Conservation (phyloP, 805 yeast species). For the Blastobotrys chiropterorum region DNA sequence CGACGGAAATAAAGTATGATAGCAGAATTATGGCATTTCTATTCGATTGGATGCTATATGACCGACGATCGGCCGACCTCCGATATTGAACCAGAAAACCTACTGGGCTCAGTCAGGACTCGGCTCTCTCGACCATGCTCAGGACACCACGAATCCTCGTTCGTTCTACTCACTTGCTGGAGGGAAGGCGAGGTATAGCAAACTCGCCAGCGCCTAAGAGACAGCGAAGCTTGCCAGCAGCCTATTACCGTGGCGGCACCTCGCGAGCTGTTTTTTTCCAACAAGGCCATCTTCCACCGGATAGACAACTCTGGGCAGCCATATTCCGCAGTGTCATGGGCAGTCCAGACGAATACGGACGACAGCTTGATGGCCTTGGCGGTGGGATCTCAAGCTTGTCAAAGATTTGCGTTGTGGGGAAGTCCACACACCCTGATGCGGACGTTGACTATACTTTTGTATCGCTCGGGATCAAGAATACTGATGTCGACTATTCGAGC, state of each 20-base stretch:
- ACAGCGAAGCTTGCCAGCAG: background rate
- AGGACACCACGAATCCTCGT: too few species aligned
- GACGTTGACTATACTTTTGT: slow-evolving; percentile 15
- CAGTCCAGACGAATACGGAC: background rate
- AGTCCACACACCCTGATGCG: slow-evolving; percentile 4
- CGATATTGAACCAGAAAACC: too few species aligned
- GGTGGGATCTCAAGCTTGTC: slow-evolving; percentile 11
- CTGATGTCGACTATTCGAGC: slow-evolving; percentile 5
- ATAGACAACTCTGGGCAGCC: background rate
- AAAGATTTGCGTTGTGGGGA: slow-evolving; percentile 9
- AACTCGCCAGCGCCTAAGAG: background rate
- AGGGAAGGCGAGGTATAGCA: background rate
- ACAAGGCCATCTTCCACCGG: background rate
- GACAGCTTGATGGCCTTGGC: slow-evolving; percentile 14
- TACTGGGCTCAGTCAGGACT: too few species aligned
- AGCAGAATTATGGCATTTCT: too few species aligned
- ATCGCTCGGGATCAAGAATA: slow-evolving; percentile 9
- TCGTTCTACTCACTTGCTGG: too few species aligned
- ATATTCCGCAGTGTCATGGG: background rate
- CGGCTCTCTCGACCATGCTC: too few species aligned
- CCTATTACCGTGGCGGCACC: background rate
- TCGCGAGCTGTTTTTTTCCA: background rate
- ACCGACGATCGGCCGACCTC: too few species aligned
- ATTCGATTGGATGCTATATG: too few species aligned
- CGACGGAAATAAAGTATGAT: too few species aligned